Conservation (phyloP, 163 green algal species). For the Smithsoniella earleae region DNA sequence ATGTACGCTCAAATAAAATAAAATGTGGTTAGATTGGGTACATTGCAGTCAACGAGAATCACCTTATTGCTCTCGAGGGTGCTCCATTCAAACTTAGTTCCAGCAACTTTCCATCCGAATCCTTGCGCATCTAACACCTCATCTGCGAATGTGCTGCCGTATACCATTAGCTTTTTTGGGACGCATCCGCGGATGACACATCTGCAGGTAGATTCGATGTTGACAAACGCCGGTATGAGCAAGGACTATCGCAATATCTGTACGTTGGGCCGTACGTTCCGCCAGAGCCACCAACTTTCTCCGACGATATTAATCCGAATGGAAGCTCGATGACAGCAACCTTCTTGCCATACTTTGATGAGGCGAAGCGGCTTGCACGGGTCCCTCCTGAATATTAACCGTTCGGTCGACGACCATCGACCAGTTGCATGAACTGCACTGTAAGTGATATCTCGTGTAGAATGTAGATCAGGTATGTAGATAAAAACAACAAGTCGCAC, state of each 20-base stretch:
- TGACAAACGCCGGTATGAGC: neutral
- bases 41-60: too few species aligned
- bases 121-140: conserved; percentile 70
- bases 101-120: conserved; percentile 67
- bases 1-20: too few species aligned
- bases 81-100: conserved; percentile 45
- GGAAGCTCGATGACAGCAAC: conserved; percentile 85
- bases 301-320: conserved; percentile 69
- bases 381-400: conserved; percentile 36
- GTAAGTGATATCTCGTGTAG: neutral
- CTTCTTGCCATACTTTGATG: conserved; percentile 58
- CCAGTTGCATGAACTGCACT: neutral
- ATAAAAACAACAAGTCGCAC: conserved; percentile 17
- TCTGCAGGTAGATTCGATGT: conserved; percentile 39
- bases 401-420: neutral
- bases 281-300: conserved; percentile 65
- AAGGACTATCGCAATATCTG: too few species aligned
- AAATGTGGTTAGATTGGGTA: too few species aligned
- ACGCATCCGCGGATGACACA: conserved; percentile 95
- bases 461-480: neutral
- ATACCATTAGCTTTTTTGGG: conserved; percentile 96
- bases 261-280: conserved; percentile 46
- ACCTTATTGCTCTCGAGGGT: too few species aligned
- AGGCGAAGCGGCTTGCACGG: conserved; percentile 61
- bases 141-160: conserved; percentile 62